Conservation (phyloP, 805 yeast species). For the Lachancea cidri region DNA sequence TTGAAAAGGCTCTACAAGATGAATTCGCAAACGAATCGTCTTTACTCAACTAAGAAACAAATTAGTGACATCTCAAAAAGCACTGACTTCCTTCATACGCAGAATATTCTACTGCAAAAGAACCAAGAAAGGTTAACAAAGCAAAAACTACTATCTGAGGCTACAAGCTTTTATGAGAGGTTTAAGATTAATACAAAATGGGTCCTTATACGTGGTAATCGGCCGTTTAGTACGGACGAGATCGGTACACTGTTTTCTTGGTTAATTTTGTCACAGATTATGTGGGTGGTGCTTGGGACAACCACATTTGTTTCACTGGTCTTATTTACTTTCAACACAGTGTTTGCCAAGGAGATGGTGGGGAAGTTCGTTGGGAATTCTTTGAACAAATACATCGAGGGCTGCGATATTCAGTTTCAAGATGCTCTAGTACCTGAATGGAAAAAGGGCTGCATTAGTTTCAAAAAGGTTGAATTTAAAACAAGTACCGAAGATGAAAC, state of each 20-base stretch:
- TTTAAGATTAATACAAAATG: constrained; percentile 60
- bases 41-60: constrained; percentile 4
- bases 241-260: constrained; percentile 83
- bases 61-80: constrained; percentile 17
- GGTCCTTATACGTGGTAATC: constrained; percentile 65
- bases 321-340: constrained; percentile 68
- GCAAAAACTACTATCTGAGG: constrained; percentile 38
- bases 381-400: constrained; percentile 66
- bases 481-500: constrained; percentile 33
- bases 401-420: constrained; percentile 75
- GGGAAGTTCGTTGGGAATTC: constrained; percentile 74
- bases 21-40: background rate
- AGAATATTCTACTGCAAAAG: constrained; percentile 19
- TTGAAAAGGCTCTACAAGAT: background rate
- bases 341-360: constrained; percentile 84
- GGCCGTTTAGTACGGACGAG: constrained; percentile 88
- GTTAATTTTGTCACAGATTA: constrained; percentile 79
- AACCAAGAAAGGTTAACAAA: constrained; percentile 24
- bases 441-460: constrained; percentile 77
- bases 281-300: constrained; percentile 76
- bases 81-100: constrained; percentile 22
- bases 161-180: constrained; percentile 40
- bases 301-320: constrained; percentile 85
- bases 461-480: constrained; percentile 67
- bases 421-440: constrained; percentile 91